phyloP scores from a whole-genome alignment of 495 filamentous ascomycete genomes.

The Hypoxylon fuscum region DNA sequence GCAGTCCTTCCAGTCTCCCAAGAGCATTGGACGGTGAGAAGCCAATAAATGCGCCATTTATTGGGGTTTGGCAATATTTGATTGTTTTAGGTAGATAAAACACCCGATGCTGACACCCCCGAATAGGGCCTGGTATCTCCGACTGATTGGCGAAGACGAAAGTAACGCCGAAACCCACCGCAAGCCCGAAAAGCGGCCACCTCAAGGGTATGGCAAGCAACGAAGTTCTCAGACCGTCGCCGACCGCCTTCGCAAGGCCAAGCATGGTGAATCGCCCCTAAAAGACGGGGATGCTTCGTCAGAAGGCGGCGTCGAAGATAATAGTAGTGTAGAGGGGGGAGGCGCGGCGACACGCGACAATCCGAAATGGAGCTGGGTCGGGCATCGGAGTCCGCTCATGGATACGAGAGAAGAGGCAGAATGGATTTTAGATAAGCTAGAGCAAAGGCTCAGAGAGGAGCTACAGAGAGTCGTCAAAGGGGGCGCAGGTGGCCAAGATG shows the following conservation, averaged over 20 bases:
- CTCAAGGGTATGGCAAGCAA: constrained; percentile 3
- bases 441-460: constrained; percentile 62
- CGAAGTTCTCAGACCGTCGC: no score
- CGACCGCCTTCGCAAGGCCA: no score
- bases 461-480: constrained; percentile 47
- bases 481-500: constrained; percentile 8
- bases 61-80: no score
- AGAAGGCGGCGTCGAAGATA: background rate
- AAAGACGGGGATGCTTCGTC: no score
- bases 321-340: background rate
- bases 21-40: background rate
- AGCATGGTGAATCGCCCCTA: no score
- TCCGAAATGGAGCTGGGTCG: constrained; percentile 80
- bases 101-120: no score
- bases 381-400: constrained; percentile 75
- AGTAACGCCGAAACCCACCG: constrained; percentile 54
- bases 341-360: no score
- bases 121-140: constrained; percentile 70
- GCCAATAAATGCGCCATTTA: background rate
- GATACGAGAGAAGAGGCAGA: constrained; percentile 76
- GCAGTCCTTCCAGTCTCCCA: background rate
- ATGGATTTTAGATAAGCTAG: constrained; percentile 79
- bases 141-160: constrained; percentile 77
- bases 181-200: constrained; percentile 26
- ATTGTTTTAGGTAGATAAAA: no score